Conservation (phyloP, 2,329 filamentous ascomycete species). For the Dactylellina leptospora region DNA sequence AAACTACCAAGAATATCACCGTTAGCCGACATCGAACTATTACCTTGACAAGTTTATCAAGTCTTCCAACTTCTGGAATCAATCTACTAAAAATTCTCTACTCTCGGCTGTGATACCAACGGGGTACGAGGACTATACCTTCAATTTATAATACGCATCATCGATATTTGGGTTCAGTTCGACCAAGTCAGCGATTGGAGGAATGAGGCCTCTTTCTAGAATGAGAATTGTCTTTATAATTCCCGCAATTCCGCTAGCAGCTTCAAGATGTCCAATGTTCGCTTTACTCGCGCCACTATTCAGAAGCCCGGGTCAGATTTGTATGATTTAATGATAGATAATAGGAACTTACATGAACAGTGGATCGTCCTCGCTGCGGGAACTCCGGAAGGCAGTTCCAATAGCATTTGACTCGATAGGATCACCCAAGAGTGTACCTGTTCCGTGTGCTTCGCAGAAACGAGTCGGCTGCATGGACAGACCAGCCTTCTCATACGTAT, state of each 20-base stretch:
- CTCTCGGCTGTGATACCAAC: no score
- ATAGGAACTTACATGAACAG: conserved; percentile 50
- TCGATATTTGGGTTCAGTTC: conserved; percentile 40
- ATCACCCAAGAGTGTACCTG: conserved; percentile 67
- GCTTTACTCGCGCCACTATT: conserved; percentile 66
- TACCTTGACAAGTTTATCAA: no score
- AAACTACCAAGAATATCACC: conserved; percentile 21
- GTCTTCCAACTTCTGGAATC: no score
- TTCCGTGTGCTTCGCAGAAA: conserved; percentile 69
- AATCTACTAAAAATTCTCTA: no score
- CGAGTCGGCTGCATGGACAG: conserved; percentile 18
- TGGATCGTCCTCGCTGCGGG: conserved; percentile 4
- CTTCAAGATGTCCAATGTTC: conserved; percentile 67
- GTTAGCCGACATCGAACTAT: no score
- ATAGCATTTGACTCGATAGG: conserved; percentile 39
- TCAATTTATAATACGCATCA: conserved; percentile 39
- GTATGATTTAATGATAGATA: conserved; percentile 60
- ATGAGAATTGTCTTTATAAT: conserved; percentile 66
- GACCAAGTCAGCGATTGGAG: conserved; percentile 54
- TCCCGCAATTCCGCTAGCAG: conserved; percentile 66
- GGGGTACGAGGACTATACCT: no score
- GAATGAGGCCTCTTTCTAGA: conserved; percentile 65
- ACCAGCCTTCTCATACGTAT: conserved; percentile 62
- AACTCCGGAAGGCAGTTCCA: conserved; percentile 13
- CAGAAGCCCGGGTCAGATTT: not conserved